Evolutionary conservation across 495 filamentous ascomycete species (phyloP), one percentile per base, ranked within the genome.

Genomic region (Apodospora peruviana): DNA sequence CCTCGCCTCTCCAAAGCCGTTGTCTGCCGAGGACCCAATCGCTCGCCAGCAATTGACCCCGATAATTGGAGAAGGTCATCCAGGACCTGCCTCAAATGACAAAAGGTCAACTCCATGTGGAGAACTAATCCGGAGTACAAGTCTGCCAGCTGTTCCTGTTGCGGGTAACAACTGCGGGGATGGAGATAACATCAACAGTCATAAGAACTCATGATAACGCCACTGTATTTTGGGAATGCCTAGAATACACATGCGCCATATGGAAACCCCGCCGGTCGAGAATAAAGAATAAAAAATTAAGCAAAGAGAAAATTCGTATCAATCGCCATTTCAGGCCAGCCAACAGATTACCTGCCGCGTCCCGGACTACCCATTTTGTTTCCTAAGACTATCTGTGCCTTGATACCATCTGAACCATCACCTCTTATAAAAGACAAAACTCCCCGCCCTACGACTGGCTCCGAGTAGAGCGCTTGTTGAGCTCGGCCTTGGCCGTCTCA

Each of bases 401-500:
- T 19, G 35, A 32, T 43, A 38, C 39, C 50, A 39, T 27, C 48
- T 49, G 43, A 40, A 53, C 39, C 44, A 36, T 44, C 44, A 18
- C 44, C 12, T 17, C 36, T 24, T 10, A 27, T 41, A 21, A 39
- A 23, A 45, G 35, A 44, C 42, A 47, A 36, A 36, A 23, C 48
- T 27, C 5, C 24, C 4, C 19, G 20, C 38, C 48, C 50, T 68
- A 71, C 57, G 62, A 59, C 40, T 70, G 60, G 68, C 70, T 76
- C 55, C 73, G 62, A 40, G 73, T 75, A 37, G 67, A 45, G 45
- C 77, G 72, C 73, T 81, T 81, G 64, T 58, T 77, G 17, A 78
- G 84, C 60, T 71, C 70, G 34, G 74, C 72, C 73, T 86, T 87
- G 52, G 69, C 79, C 21, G 80, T 77, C 49, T 90, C 86, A 39